Conservation (phyloP, 2,329 filamentous ascomycete genomes). For the Byssothecium circinans region DNA sequence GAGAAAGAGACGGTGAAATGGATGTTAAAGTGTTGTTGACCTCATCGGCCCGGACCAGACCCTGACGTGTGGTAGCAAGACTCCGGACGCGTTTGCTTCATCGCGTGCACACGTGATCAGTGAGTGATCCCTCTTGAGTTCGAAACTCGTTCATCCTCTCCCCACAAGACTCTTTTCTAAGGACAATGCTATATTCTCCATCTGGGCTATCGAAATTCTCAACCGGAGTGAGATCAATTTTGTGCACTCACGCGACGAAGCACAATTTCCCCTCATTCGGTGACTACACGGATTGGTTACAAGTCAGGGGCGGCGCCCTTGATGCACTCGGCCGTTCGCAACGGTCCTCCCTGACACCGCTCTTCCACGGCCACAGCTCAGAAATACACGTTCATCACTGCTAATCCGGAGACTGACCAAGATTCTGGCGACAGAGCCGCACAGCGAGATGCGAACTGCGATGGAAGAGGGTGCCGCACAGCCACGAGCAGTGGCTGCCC, state of each 20-base stretch:
- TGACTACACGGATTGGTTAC: slow-evolving; percentile 25
- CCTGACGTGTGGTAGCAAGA: neutral
- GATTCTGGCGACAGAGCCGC: slow-evolving; percentile 22
- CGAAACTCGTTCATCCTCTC: no score
- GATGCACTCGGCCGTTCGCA: slow-evolving; percentile 24
- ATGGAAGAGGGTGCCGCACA: slow-evolving; percentile 22
- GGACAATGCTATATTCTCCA: no score
- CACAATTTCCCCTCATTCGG: slow-evolving; percentile 14
- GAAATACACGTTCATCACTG: slow-evolving; percentile 25
- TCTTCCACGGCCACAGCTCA: slow-evolving; percentile 20
- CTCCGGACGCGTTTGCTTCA: no score
- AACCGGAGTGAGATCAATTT: neutral
- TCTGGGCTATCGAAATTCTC: no score
- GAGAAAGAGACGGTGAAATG: neutral
- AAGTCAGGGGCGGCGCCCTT: slow-evolving; percentile 23
- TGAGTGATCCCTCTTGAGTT: no score
- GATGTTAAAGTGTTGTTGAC: neutral
- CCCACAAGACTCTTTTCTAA: no score
- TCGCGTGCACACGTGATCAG: slow-evolving; percentile 3
- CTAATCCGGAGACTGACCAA: slow-evolving; percentile 26
- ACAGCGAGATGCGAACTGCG: no score
- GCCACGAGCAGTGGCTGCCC: slow-evolving; percentile 30
- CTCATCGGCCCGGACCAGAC: neutral
- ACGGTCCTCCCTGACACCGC: slow-evolving; percentile 23
- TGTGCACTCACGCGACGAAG: slow-evolving; percentile 3